Base-by-base conservation (phyloP, 192 early-diverging fungal species). In the Helicostylum pulchrum region DNA sequence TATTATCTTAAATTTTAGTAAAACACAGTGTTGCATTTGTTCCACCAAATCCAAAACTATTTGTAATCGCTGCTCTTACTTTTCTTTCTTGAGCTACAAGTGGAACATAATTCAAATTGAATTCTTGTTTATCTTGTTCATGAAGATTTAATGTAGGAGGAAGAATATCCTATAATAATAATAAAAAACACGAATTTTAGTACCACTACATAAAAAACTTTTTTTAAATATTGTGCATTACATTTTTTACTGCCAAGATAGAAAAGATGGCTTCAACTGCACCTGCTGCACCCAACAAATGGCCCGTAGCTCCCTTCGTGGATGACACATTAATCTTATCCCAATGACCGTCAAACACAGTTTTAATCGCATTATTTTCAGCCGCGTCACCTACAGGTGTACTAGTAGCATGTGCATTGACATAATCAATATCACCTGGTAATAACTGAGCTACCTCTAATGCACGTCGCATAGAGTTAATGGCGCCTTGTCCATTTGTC, bases 351-450 rank as follows among this genome's bases (percentile, higher is more conserved):
- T 74, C 77, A 82, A 96, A 94, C 20, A 96, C 84, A 2, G 78
- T 52, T 61, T 88, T 86, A 50, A 98, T 94, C 7, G 96, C 94
- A 4, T 80, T 58, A 69, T 91, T 90, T 74, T 98, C 96, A 12
- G 92, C 88, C 59, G 83, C 68, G 65, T 98, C 96, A 20, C 94
- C 92, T 73, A 60, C 15, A 39, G 83, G 74, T 4, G 96, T 98
- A 9, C 90, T 90, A 0, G 94, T 98, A 2, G 96, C 96, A 71
- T 98, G 96, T 0, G 94, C 93, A 76, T 98, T 98, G 17, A 98
- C 73, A 72, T 98, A 96, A 47, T 87, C 88, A 21, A 98, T 76
- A 51, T 88, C 86, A 11, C 72, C 71, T 0, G 87, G 78, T 2
- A 63, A 53, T 56, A 92, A 64, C 2, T 80, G 75, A 1, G 89